Base-by-base conservation (phyloP, 2,329 filamentous ascomycete species). In the Pochonia chlamydosporia region DNA sequence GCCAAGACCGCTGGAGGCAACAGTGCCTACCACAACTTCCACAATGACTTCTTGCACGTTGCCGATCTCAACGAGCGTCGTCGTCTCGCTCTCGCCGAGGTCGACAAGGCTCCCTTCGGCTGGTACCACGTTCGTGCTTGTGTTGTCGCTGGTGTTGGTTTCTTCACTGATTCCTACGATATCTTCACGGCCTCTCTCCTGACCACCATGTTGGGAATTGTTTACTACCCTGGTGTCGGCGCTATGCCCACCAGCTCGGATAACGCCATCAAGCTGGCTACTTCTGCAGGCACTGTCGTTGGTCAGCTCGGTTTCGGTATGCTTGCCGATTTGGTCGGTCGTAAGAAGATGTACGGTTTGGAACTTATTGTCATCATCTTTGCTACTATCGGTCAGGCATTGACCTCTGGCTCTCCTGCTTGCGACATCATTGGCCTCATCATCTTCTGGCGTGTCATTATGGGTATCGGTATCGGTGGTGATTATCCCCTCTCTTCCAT, bases 111-210 rank as follows among this genome's bases (percentile, higher is more conserved):
- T 9, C 83, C 83, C 3, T 91, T 92, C 51, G 85, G 87, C 59
- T 92, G 87, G 87, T 89, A 90, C 63, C 88, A 93, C 61, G 79
- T 91, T 49, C 79, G 87, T 35, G 85, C 87, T 49, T 79, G 87
- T 46, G 69, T 87, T 8, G 87, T 92, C 21, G 87, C 87, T 25
- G 88, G 89, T 58, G 85, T 92, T 52, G 89, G 88, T 56, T 93
- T 95, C 79, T 93, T 93, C 68, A 92, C 88, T 14, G 89, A 92
- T 62, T 86, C 86, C 3, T 92, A 91, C 67, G 84, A 87, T 61
- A 88, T 90, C 70, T 93, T 93, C 65, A 82, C 84, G 60, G 84
- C 86, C 56, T 85, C 82, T 53, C 72, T 89, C 60, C 72, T 85
- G 53, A 87, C 85, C 24, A 76, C 79, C 52, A 89, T 91, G 85